Percentiles rank a stretch among this genome's conserved stretches.
These are phyloP conservation scores for Hericium erinaceus DNA, from an alignment of 768 basidiomycete genomes.

Conservation along the genomic window DNA sequence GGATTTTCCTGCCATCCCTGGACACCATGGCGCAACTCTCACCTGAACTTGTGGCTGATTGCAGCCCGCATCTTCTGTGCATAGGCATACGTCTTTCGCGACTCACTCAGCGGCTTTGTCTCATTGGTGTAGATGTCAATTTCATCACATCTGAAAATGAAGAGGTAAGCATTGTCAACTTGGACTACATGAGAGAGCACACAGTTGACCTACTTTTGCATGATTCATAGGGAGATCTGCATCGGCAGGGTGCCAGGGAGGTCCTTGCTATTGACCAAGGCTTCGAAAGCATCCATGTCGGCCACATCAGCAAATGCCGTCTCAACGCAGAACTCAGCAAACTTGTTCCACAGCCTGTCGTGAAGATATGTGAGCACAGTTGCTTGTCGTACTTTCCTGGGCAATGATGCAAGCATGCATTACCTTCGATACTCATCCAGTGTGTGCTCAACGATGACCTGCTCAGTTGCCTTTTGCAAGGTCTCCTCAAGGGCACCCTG, in stretches of 20 bases:
- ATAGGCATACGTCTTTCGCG: background rate
- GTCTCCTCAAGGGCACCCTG: background rate
- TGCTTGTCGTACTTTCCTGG: background rate
- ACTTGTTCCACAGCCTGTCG: background rate
- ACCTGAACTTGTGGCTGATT: slow-evolving; percentile 15
- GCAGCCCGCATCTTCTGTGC: slow-evolving; percentile 20
- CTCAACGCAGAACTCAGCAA: background rate
- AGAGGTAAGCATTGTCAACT: background rate
- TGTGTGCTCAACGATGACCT: background rate
- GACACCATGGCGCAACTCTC: slow-evolving; percentile 6
- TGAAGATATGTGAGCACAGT: background rate
- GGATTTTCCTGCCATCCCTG: slow-evolving; percentile 1
- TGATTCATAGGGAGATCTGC: background rate
- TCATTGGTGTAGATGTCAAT: slow-evolving; percentile 10
- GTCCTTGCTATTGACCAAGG: background rate
- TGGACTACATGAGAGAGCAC: background rate
- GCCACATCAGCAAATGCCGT: background rate
- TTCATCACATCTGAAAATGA: slow-evolving; percentile 10
- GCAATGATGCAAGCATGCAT: background rate
- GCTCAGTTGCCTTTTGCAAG: background rate
- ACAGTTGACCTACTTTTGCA: background rate
- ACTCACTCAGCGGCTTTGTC: background rate
- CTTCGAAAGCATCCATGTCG: background rate
- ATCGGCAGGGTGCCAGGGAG: background rate
- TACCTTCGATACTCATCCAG: background rate